Percentiles rank a stretch among this genome's conserved stretches.
These are phyloP conservation scores for Saccharum spontaneum DNA, from an alignment of 176 grass and related monocot species.

Conservation along the genomic window DNA sequence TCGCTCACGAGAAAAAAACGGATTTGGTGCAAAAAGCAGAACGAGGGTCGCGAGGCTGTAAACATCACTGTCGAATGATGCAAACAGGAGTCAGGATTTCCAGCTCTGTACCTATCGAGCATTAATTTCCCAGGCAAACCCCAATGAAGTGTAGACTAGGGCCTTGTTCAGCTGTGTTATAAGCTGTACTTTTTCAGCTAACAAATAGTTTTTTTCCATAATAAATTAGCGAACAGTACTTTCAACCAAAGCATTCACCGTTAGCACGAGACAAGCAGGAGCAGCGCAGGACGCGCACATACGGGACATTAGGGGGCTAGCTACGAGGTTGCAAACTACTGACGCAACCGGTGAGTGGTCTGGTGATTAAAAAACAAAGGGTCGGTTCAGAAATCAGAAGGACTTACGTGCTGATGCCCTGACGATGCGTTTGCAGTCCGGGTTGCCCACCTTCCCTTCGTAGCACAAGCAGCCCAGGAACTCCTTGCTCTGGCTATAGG, in stretches of 20 bases:
- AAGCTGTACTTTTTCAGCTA: no score
- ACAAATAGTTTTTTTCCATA: no score
- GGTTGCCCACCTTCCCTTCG: not conserved
- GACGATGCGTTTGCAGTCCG: not conserved
- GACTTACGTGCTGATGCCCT: not conserved
- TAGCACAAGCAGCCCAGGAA: slow-evolving; percentile 40
- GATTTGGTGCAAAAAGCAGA: not conserved
- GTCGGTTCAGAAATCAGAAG: not conserved
- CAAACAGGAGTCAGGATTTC: not conserved
- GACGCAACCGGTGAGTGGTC: not conserved
- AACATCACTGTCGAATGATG: not conserved
- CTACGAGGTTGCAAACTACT: not conserved
- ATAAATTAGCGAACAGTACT: no score
- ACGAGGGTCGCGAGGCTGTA: not conserved
- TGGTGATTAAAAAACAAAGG: not conserved
- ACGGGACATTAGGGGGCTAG: not conserved
- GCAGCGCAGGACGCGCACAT: no score
- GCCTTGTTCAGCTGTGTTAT: no score
- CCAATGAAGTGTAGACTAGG: not conserved
- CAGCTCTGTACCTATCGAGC: not conserved
- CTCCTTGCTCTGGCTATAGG: not conserved
- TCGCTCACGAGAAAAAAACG: not conserved
- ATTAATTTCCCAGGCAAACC: not conserved
- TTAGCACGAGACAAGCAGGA: not conserved
- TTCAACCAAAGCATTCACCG: not conserved